Conservation (phyloP, 2,329 filamentous ascomycete species). For the Pseudogymnoascus sp. region DNA sequence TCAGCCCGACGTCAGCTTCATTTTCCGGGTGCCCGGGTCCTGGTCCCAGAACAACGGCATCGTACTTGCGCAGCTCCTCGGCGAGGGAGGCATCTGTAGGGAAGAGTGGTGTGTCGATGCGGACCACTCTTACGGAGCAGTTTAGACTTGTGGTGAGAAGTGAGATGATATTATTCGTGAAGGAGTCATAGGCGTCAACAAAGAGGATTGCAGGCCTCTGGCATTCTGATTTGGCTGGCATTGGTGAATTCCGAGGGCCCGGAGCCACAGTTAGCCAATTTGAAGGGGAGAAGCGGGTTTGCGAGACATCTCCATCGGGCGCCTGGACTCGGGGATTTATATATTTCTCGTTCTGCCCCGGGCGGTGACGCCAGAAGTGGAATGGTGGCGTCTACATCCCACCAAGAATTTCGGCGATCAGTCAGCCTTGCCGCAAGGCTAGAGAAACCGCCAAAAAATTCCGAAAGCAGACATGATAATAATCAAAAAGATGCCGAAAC, state of each 20-base stretch:
- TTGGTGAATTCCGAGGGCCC: constrained; percentile 1
- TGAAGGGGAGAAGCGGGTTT: background rate
- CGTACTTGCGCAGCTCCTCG: constrained; percentile 51
- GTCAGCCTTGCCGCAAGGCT: constrained; percentile 5
- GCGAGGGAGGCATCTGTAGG: constrained; percentile 39
- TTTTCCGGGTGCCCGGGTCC: constrained; percentile 75
- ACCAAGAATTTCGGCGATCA: constrained; percentile 3
- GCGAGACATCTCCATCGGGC: background rate
- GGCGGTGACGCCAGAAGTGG: constrained; percentile 4
- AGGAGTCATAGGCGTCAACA: constrained; percentile 93
- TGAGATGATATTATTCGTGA: constrained; percentile 88
- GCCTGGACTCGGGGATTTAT: background rate
- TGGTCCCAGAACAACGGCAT: constrained; percentile 83
- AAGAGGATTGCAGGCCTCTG: constrained; percentile 57
- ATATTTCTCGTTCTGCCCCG: constrained; percentile 8
- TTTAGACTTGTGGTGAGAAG: constrained; percentile 63
- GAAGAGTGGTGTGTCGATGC: constrained; percentile 57
- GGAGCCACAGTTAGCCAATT: background rate
- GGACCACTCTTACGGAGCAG: constrained; percentile 61
- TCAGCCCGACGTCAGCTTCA: constrained; percentile 71
- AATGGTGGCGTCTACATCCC: constrained; percentile 3
- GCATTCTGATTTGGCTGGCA: background rate
- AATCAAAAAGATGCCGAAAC: background rate
- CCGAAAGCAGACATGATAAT: background rate
- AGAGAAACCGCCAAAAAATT: background rate